Evolutionary conservation across 805 yeast genomes (phyloP).

Genomic region (Clavispora vitiphila): DNA sequence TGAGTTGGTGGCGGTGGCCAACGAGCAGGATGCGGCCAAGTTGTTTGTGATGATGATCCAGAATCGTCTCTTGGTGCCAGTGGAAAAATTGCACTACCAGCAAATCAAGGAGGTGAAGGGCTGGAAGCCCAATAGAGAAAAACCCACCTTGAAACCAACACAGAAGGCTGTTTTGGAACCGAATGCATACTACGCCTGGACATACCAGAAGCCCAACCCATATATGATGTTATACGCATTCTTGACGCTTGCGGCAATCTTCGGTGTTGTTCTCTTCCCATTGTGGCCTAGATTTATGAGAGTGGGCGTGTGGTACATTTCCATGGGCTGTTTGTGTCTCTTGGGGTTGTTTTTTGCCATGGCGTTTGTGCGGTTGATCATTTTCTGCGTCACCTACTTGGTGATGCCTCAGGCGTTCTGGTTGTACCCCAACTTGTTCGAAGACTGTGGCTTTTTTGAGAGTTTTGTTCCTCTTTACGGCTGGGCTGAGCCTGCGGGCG

Average conservation of each 20-base stretch:
- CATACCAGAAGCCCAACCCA: conserved; percentile 68
- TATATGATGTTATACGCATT: conserved; percentile 57
- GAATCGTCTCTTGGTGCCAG: conserved; percentile 71
- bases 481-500: conserved; percentile 54
- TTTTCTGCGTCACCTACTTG: conserved; percentile 57
- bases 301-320: conserved; percentile 83
- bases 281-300: conserved; percentile 93
- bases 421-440: conserved; percentile 94
- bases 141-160: conserved; percentile 54
- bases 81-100: conserved; percentile 63
- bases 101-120: conserved; percentile 56
- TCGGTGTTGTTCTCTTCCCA: conserved; percentile 74
- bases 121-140: conserved; percentile 55
- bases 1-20: conserved; percentile 39
- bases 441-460: conserved; percentile 89
- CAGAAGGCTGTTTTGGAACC: conserved; percentile 57
- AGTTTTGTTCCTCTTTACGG: conserved; percentile 88
- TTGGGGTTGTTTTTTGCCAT: conserved; percentile 69
- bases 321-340: conserved; percentile 70
- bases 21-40: conserved; percentile 53
- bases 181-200: conserved; percentile 80
- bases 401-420: conserved; percentile 74
- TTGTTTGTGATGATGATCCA: conserved; percentile 65
- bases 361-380: conserved; percentile 73
- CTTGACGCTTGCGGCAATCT: conserved; percentile 59